Percentiles rank a stretch among this genome's conserved stretches.
Evolutionary conservation across 1,284 basidiomycete species (phyloP).

Genomic region (Rhodotorula glutinis): DNA sequence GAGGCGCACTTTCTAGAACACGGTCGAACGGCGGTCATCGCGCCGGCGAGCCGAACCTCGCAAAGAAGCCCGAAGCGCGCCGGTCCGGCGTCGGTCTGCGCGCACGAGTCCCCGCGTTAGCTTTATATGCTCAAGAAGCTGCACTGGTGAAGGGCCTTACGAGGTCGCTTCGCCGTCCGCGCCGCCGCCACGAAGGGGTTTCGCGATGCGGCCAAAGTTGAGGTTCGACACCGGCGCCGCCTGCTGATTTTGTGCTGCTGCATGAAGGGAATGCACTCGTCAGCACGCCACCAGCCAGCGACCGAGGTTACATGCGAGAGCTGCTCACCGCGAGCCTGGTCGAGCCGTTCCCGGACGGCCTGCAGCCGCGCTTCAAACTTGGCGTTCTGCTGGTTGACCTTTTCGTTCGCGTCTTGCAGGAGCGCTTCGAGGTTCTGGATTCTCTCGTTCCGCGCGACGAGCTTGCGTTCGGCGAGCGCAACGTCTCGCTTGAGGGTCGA

Average conservation of each 20-base stretch:
- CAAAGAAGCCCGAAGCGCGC: slow-evolving; percentile 20
- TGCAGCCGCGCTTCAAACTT: slow-evolving; percentile 92
- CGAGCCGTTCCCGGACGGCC: slow-evolving; percentile 83
- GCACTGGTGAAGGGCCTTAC: background rate
- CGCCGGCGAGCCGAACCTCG: slow-evolving; percentile 8
- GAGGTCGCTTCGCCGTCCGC: slow-evolving; percentile 21
- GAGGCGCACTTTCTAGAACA: background rate
- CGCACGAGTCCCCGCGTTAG: too few species aligned
- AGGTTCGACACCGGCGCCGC: slow-evolving; percentile 60
- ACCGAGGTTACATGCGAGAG: too few species aligned
- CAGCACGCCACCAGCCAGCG: background rate
- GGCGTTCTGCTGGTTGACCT: slow-evolving; percentile 85
- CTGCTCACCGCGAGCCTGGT: slow-evolving; percentile 79
- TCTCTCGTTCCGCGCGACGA: slow-evolving; percentile 92
- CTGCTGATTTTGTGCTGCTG: slow-evolving; percentile 66
- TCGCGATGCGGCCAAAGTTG: slow-evolving; percentile 90
- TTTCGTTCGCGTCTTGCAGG: slow-evolving; percentile 87
- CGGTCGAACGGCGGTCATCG: background rate
- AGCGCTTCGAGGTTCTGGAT: slow-evolving; percentile 92
- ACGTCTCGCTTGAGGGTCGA: slow-evolving; percentile 96
- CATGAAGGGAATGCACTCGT: background rate
- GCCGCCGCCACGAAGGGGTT: slow-evolving; percentile 82
- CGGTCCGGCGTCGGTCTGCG: slow-evolving; percentile 3
- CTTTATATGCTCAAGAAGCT: too few species aligned
- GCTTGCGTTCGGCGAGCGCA: slow-evolving; percentile 91